phyloP scores from a whole-genome alignment of 2,329 filamentous ascomycete species.

The Claviceps humidiphila region DNA sequence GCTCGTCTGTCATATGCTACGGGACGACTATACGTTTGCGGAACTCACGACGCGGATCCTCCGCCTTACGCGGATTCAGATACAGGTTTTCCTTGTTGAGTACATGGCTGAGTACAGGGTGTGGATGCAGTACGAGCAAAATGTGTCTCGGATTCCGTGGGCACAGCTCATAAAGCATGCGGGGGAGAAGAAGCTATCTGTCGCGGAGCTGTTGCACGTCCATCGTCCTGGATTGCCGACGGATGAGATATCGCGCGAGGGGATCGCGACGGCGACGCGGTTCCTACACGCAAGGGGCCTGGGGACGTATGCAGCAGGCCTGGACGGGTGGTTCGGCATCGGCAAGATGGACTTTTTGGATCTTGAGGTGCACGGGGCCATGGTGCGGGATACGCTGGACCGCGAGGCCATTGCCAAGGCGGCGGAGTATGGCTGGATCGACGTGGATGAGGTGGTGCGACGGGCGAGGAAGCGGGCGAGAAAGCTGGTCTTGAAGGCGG shows the following conservation, averaged over 20 bases:
- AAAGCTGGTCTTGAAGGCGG: background rate
- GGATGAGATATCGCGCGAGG: slow-evolving; percentile 9
- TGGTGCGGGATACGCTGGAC: slow-evolving; percentile 13
- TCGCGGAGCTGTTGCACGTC: slow-evolving; percentile 7
- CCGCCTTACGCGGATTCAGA: slow-evolving; percentile 10
- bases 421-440: slow-evolving; percentile 7
- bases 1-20: slow-evolving; percentile 14
- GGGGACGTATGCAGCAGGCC: background rate
- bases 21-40: slow-evolving; percentile 10
- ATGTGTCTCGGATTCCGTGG: slow-evolving; percentile 7
- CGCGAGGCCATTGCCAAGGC: slow-evolving; percentile 5
- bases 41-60: slow-evolving; percentile 9
- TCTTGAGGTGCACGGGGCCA: slow-evolving; percentile 11
- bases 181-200: slow-evolving; percentile 2
- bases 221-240: slow-evolving; percentile 13
- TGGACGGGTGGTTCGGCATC: slow-evolving; percentile 9
- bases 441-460: slow-evolving; percentile 2
- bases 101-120: slow-evolving; percentile 11
- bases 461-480: background rate
- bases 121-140: slow-evolving; percentile 11
- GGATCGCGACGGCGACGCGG: slow-evolving; percentile 7
- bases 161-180: slow-evolving; percentile 5
- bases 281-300: slow-evolving; percentile 10
- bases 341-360: slow-evolving; percentile 12
- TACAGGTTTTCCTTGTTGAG: slow-evolving; percentile 11